A percentile compares a stretch with the other conserved stretches of the same genome.
phyloP scores from a whole-genome alignment of 202 grass and related monocot genomes.

The Schoenoplectus triqueter region DNA sequence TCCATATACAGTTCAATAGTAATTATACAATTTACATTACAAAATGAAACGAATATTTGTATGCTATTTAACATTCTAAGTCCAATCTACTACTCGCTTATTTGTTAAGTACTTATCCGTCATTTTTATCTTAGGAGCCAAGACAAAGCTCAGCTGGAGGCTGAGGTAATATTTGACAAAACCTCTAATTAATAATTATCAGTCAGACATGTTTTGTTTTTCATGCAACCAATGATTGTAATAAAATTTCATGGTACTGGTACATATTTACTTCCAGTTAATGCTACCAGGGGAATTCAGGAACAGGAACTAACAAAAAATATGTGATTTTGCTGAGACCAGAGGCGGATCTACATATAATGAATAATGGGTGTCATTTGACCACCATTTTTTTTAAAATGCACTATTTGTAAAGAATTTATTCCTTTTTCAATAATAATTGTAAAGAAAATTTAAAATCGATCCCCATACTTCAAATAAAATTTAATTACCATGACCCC shows the following conservation, averaged over 20 bases:
- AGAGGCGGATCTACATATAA: background rate
- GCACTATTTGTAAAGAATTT: too few species aligned
- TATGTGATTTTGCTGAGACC: background rate
- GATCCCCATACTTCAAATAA: too few species aligned
- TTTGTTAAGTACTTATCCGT: background rate
- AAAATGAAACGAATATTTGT: background rate
- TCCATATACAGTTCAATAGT: background rate
- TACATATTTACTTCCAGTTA: background rate
- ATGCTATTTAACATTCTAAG: background rate
- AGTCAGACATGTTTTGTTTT: background rate
- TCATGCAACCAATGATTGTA: background rate
- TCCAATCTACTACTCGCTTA: background rate
- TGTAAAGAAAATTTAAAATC: too few species aligned
- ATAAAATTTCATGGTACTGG: background rate
- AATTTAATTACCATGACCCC: too few species aligned
- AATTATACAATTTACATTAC: background rate
- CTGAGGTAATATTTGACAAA: background rate
- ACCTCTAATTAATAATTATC: background rate
- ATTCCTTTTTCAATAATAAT: too few species aligned
- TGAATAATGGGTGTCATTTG: background rate
- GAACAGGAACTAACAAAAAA: background rate
- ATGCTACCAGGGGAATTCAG: background rate
- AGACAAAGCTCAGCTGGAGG: constrained; percentile 13
- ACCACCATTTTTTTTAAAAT: background rate
- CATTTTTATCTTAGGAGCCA: background rate